Percentiles rank a stretch among this genome's conserved stretches.
These are phyloP conservation scores for Ustilago hordei DNA, from an alignment of 1,284 basidiomycete species.

Conservation along the genomic window DNA sequence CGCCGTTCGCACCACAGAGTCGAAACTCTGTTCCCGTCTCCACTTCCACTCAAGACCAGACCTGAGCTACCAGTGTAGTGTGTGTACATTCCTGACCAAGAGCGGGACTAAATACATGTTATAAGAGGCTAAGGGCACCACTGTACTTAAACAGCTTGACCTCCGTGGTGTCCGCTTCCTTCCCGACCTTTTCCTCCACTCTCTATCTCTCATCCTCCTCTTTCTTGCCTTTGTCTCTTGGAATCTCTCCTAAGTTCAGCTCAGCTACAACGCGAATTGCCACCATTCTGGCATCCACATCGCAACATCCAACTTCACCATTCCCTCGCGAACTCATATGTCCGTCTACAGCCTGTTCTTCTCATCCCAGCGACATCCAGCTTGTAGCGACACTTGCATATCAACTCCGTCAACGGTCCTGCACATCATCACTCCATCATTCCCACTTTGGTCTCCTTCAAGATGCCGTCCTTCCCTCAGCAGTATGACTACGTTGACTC, in stretches of 20 bases:
- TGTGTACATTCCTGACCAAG: too few species aligned
- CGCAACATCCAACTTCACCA: not conserved
- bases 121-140: too few species aligned
- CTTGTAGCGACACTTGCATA: not conserved
- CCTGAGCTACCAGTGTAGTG: too few species aligned
- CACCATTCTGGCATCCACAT: conserved; percentile 1
- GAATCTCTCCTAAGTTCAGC: not conserved
- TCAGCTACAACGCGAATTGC: not conserved
- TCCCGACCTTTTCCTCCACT: not conserved
- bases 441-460: not conserved
- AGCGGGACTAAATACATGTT: too few species aligned
- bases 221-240: not conserved
- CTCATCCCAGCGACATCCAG: conserved; percentile 3
- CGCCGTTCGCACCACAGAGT: not conserved
- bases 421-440: not conserved
- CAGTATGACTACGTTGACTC: not conserved
- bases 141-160: conserved; percentile 11
- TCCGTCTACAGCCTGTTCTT: not conserved
- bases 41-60: not conserved
- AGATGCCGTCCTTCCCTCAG: conserved; percentile 9
- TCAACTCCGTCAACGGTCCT: not conserved
- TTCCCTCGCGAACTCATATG: not conserved
- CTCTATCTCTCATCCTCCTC: not conserved
- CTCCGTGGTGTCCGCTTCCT: not conserved
- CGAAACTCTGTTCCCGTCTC: conserved; percentile 1